Base-by-base conservation (phyloP, 257 asterid genomes). In the Eustoma russellianum region DNA sequence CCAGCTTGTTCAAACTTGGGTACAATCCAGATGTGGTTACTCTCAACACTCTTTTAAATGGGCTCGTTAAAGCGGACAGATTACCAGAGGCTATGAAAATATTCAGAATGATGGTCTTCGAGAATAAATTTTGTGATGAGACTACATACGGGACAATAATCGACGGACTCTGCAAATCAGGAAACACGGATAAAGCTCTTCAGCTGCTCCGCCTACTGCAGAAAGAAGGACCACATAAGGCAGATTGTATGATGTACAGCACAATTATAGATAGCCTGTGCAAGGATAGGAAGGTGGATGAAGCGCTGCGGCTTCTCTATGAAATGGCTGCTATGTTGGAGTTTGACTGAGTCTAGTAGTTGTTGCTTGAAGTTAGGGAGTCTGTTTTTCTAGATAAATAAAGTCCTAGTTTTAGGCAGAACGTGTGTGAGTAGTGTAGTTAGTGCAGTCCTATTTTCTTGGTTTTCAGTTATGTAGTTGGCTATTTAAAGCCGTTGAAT, bases 111-210 rank as follows among this genome's bases (percentile, higher is more conserved):
- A 70, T 70, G 71, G 17, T 50, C 14, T 1, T 24, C 33, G 17
- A 2, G n/a, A n/a, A n/a, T 46, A 55, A 24, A 17, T 14, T 54
- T 7, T 59, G 40, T 35, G 30, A 24, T 68, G 61, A 11, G 48
- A 19, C 61, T 44, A 53, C 18, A 14, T 49, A 45, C 38, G 52
- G 63, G 1, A 57, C 17, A 15, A 50, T 73, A n/a, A 51, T 73
- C 2, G 10, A 68, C 53, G 78, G 75, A 47, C 35, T 73, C 13
- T 73, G 67, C 68, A 60, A 73, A 43, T 48, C 56, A 0, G 61
- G 70, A 5, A 45, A 9, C 5, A 38, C 54, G 13, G 33, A 5
- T 38, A 45, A 13, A 8, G 61, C 73, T 3, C 1, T 34, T 44
- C 34, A 54, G n/a, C 53, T 62, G 44, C 64, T 66, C 10, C 14